Evolutionary conservation across 768 basidiomycete species (phyloP), one percentile per base, ranked within the genome.

Genomic region (Tulasnella sp.): DNA sequence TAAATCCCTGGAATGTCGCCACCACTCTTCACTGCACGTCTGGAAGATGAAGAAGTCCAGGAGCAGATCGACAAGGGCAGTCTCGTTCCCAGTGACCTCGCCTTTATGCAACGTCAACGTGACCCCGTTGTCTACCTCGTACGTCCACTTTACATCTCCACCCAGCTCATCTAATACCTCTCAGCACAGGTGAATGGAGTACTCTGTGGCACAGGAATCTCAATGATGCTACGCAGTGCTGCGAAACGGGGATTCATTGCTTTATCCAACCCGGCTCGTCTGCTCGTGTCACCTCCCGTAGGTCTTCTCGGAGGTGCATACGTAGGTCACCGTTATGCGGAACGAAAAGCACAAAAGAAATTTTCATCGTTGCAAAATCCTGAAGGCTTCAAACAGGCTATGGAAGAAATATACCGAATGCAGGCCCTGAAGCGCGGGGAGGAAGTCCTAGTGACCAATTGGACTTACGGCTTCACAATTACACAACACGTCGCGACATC

Each of bases 401-500:
- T 72, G n/a, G 62, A 67, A 48, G 69, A 71, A 49, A 67, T 69
- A 7, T 63, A 69, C 60, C 45, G 29, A 11, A 68, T 12, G 50
- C 62, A 15, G 62, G 63, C 23, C 59, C 59, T 3, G 27, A 34
- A 17, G 23, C 34, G 25, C 14, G 55, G 55, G 9, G 40, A 45
- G 19, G 55, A 57, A 17, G 15, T 57, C 4, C 9, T 36, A 3
- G 40, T 59, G 54, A 37, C 41, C 17, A 53, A 40, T 37, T 53
- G 52, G 52, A 53, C 52, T 35, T 53, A 53, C 12, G 52, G 52
- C 2, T 23, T 40, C 14, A 40, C 41, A 27, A 37, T 53, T 17
- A 39, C n/a, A 29, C 41, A 43, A 43, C 41, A n/a, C 27, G 27
- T 43, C n/a, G 41, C 17, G 6, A n/a, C 17, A 17, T n/a, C 7